Base-by-base conservation (phyloP, 2,329 filamentous ascomycete species). In the Leptographium galeiforme region DNA sequence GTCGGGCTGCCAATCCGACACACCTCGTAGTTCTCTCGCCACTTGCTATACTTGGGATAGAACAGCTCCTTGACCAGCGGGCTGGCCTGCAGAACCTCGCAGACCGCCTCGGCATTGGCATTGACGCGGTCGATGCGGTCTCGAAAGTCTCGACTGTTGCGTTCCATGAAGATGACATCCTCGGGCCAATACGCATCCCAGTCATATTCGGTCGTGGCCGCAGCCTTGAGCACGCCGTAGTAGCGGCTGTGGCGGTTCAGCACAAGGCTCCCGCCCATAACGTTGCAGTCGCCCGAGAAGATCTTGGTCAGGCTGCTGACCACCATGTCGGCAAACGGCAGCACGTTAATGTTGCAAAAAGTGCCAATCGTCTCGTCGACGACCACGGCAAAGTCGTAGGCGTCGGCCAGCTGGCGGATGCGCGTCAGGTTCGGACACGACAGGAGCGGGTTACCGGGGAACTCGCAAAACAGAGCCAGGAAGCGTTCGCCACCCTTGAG, bases 351-450 rank as follows among this genome's bases (percentile, higher is more conserved):
- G 65, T 98, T 98, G 64, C 94, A 82, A 65, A 96, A 95, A 54
- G 93, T 98, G 61, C 91, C 91, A 56, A 98, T 88, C 0, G 93
- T 97, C 68, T 98, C 93, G 67, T 98, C 93, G 2, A 98, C 79
- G 2, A 97, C 87, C 13, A 97, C 82, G 25, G 83, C 85, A 65
- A 98, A 97, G 63, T 87, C 85, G 67, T 89, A 95, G 58, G 79
- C 75, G 64, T 95, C 82, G 1, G 91, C 90, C 32, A 98, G 71
- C 16, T 68, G 66, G 40, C 87, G 83, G 56, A 98, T 91, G n/a
- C 90, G 83, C 56, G 72, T 71, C 19, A 98, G 77, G 67, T 98
- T 84, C 0, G 91, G 91, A 30, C 88, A 88, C 52, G 81, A 84
- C 41, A 98, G 74, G 14, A 97, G 76, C 6, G 93, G 93, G 63